Evolutionary conservation across 2,329 filamentous ascomycete genomes (phyloP).

Genomic region (Trichophaea hybrida): DNA sequence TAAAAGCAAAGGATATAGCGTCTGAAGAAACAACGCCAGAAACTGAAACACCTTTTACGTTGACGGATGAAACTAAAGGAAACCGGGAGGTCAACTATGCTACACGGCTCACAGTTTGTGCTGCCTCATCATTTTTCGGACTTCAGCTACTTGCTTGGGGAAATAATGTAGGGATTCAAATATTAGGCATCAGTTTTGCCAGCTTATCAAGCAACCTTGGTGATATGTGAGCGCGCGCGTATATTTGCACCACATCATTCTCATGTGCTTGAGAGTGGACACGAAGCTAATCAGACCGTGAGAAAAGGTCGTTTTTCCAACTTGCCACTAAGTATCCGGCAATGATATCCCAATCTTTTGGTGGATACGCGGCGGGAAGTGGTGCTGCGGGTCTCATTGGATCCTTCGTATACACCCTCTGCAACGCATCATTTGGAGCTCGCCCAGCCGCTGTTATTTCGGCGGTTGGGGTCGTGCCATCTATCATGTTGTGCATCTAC

Average conservation of each 20-base stretch:
- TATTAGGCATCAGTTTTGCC: slow-evolving; percentile 16
- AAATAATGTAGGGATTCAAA: slow-evolving; percentile 8
- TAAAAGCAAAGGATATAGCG: neutral
- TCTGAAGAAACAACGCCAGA: neutral
- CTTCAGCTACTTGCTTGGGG: slow-evolving; percentile 14
- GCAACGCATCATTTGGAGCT: slow-evolving; percentile 9
- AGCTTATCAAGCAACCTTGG: slow-evolving; percentile 17
- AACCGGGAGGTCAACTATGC: slow-evolving; percentile 17
- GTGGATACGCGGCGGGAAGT: slow-evolving; percentile 17
- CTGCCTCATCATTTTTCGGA: slow-evolving; percentile 16
- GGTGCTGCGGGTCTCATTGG: slow-evolving; percentile 17
- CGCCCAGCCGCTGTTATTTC: slow-evolving; percentile 10
- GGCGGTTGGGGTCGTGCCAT: slow-evolving; percentile 12
- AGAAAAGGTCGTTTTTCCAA: slow-evolving; percentile 15
- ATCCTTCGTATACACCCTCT: slow-evolving; percentile 12
- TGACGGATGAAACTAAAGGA: neutral
- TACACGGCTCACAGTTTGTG: slow-evolving; percentile 13
- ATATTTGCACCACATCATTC: neutral
- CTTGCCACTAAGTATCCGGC: slow-evolving; percentile 12
- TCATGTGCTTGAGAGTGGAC: neutral
- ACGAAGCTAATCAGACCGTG: neutral
- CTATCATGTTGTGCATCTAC: slow-evolving; percentile 10
- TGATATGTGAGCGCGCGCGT: slow-evolving; percentile 9
- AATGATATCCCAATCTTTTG: slow-evolving; percentile 12
- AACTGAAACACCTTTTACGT: neutral